Evolutionary conservation across 306 rosid species (phyloP).

Genomic region (Elaeagnus macrophylla): DNA sequence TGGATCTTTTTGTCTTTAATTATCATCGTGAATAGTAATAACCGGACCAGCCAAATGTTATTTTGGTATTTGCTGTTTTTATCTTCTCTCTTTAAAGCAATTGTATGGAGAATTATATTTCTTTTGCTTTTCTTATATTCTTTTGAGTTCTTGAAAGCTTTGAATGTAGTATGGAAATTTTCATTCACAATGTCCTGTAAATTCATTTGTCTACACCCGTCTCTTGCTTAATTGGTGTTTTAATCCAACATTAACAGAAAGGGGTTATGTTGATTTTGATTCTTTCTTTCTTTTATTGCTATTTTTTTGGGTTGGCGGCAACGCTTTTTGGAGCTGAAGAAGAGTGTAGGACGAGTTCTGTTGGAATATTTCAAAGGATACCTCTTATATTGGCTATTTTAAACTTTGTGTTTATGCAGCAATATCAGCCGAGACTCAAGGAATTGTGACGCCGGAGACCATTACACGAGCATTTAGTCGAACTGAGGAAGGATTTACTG

Average conservation of each 20-base stretch:
- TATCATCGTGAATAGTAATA: conserved; percentile 15
- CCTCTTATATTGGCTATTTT: conserved; percentile 41
- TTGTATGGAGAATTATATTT: no score
- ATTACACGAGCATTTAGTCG: conserved; percentile 48
- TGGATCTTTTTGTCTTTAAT: conserved; percentile 11
- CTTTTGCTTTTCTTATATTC: not conserved
- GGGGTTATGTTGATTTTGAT: no score
- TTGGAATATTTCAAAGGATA: conserved; percentile 13
- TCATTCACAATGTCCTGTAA: not conserved
- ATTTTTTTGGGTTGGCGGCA: no score
- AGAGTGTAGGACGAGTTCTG: no score
- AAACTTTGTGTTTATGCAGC: conserved; percentile 50
- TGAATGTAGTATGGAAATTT: not conserved
- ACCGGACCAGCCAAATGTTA: conserved; percentile 15
- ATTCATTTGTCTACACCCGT: not conserved
- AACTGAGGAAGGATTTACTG: conserved; percentile 76
- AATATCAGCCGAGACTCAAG: conserved; percentile 41
- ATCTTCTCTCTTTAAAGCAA: not conserved
- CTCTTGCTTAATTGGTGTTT: conserved; percentile 3
- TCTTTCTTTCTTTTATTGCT: no score
- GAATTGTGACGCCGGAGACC: conserved; percentile 55
- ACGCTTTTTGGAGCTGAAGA: no score
- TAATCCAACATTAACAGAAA: no score
- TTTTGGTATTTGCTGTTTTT: conserved; percentile 6
- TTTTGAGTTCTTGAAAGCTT: conserved; percentile 6